Evolutionary conservation across 2,329 filamentous ascomycete genomes (phyloP).

Genomic region (Apiospora malaysiana): DNA sequence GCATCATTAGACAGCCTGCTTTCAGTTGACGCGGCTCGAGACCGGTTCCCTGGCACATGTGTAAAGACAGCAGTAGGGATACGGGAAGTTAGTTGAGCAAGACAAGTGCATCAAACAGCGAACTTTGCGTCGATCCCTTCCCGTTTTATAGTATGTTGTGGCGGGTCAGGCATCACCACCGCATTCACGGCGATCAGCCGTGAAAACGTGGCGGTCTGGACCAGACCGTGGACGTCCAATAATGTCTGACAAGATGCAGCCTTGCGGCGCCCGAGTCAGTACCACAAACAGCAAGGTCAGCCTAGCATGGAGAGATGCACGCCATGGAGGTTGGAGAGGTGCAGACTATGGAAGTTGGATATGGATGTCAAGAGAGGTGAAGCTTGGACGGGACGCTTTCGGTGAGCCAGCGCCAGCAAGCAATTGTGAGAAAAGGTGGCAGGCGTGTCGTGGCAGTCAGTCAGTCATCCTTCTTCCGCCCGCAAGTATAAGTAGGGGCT

Average conservation of each 20-base stretch:
- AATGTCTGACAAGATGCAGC: conserved; percentile 9
- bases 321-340: not conserved
- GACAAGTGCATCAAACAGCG: not conserved
- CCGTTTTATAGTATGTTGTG: not conserved
- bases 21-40: not conserved
- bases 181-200: not conserved
- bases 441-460: not conserved
- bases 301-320: not conserved
- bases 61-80: not conserved
- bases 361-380: not conserved
- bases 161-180: not conserved
- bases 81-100: not conserved
- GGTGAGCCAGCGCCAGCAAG: not conserved
- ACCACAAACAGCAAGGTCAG: not conserved
- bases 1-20: not conserved
- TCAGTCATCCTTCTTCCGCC: not conserved
- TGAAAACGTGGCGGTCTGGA: conserved; percentile 4
- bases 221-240: not conserved
- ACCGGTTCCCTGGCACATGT: not conserved
- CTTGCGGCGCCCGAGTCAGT: not conserved
- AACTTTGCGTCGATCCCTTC: not conserved
- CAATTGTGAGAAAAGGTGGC: not conserved
- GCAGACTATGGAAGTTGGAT: not conserved
- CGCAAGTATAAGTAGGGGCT: not conserved
- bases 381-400: not conserved